Conservation (phyloP, 2,329 filamentous ascomycete species). For the Venturia effusa region DNA sequence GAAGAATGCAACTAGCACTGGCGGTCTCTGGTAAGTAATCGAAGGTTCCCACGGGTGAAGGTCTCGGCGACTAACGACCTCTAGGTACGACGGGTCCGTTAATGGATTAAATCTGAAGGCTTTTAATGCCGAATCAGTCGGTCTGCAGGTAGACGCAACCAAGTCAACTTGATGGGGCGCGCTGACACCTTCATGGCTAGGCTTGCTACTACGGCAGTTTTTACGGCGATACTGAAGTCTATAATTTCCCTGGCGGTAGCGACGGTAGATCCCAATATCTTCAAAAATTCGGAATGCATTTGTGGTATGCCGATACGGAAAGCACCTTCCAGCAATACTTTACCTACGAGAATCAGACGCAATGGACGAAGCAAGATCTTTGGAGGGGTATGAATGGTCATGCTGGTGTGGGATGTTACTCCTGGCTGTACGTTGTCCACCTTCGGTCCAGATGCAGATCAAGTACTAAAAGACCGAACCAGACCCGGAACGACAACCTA, state of each 20-base stretch:
- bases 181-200: too few species aligned
- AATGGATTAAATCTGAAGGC: background rate
- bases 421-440: background rate
- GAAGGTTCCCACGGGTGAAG: too few species aligned
- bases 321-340: conserved; percentile 30
- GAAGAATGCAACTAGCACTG: conserved; percentile 19
- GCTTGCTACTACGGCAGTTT: too few species aligned
- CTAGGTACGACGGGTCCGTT: background rate
- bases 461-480: too few species aligned
- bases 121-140: background rate
- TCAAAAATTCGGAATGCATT: conserved; percentile 27
- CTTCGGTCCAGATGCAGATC: too few species aligned
- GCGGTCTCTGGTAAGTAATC: conserved; percentile 12
- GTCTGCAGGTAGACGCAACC: background rate
- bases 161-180: too few species aligned
- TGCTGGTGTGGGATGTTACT: conserved; percentile 11
- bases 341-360: conserved; percentile 28
- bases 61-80: background rate
- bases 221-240: too few species aligned
- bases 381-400: conserved; percentile 23
- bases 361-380: conserved; percentile 26
- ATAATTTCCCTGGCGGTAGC: too few species aligned
- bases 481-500: conserved; percentile 8
- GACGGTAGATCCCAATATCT: too few species aligned
- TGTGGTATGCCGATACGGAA: conserved; percentile 32